phyloP scores from a whole-genome alignment of 257 asterid genomes.

The Coffea canephora region DNA sequence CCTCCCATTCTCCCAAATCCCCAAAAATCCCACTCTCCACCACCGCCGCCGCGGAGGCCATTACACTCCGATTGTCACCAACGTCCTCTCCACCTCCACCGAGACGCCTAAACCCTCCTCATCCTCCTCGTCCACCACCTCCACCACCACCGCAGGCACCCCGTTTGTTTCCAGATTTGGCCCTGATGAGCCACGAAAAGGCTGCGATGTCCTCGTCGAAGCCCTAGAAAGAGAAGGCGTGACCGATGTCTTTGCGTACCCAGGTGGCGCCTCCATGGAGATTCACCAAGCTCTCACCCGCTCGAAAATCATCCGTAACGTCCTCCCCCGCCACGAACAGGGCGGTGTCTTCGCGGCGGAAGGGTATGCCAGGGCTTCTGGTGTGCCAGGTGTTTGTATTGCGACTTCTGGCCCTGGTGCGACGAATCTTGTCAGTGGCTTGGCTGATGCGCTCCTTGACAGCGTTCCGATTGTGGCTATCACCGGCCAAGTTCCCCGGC shows the following conservation, averaged over 20 bases:
- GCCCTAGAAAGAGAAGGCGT: constrained; percentile 88
- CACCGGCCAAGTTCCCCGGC: constrained; percentile 83
- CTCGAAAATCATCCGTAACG: constrained; percentile 58
- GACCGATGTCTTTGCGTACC: constrained; percentile 73
- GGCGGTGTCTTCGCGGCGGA: constrained; percentile 85
- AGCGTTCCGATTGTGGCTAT: constrained; percentile 80
- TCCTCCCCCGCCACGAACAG: constrained; percentile 88
- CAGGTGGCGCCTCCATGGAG: constrained; percentile 87
- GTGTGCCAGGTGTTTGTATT: constrained; percentile 70
- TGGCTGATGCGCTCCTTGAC: constrained; percentile 72
- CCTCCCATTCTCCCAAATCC: constrained; percentile 19
- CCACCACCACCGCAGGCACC: background rate
- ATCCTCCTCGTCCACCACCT: background rate
- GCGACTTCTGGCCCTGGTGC: constrained; percentile 96
- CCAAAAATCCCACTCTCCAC: constrained; percentile 9
- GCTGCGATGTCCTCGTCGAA: constrained; percentile 75
- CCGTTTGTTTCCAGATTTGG: constrained; percentile 50
- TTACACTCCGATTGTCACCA: constrained; percentile 26
- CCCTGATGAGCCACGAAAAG: constrained; percentile 69
- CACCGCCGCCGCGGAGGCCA: constrained; percentile 8
- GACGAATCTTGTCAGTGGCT: constrained; percentile 75
- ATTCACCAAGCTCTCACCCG: constrained; percentile 85
- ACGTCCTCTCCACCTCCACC: constrained; percentile 27
- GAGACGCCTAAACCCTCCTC: background rate
- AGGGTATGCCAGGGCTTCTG: constrained; percentile 84